phyloP scores from a whole-genome alignment of 768 basidiomycete species.

The Goffeauzyma gilvescens region DNA sequence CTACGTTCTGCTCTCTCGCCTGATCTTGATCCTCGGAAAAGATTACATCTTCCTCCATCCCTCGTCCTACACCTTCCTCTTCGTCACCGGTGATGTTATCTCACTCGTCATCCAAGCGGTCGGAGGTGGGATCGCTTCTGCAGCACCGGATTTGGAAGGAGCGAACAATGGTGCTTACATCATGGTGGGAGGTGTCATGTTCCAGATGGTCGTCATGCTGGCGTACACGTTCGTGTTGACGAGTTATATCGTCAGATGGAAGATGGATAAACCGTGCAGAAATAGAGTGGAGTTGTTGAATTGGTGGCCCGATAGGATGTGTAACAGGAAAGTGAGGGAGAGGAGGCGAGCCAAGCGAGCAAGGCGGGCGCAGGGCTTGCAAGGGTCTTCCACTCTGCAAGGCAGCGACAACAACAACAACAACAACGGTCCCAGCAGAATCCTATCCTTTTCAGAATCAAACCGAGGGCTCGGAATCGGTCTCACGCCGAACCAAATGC shows the following conservation, averaged over 20 bases:
- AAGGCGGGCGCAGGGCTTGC: not conserved
- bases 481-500: not conserved
- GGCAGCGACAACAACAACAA: not conserved
- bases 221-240: constrained; percentile 34
- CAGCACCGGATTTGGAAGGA: constrained; percentile 20
- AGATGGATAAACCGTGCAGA: constrained; percentile 16
- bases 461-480: too few relatives aligned
- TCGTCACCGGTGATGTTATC: constrained; percentile 37
- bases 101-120: constrained; percentile 47
- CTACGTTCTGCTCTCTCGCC: constrained; percentile 41
- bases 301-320: constrained; percentile 7
- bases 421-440: not conserved
- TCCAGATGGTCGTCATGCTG: constrained; percentile 41
- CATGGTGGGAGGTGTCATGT: constrained; percentile 44
- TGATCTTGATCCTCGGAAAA: constrained; percentile 2
- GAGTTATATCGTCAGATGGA: constrained; percentile 38
- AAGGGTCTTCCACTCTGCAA: not conserved
- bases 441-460: too few relatives aligned
- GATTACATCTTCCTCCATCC: constrained; percentile 15
- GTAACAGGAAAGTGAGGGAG: not conserved
- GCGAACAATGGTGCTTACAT: constrained; percentile 37
- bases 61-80: constrained; percentile 22
- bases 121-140: constrained; percentile 44
- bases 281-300: constrained; percentile 12
- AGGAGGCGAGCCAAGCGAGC: not conserved